A percentile compares a stretch with the other conserved stretches of the same genome.
Evolutionary conservation across 208 protist genomes (phyloP).

Genomic region (Wallacemonas sp.): DNA sequence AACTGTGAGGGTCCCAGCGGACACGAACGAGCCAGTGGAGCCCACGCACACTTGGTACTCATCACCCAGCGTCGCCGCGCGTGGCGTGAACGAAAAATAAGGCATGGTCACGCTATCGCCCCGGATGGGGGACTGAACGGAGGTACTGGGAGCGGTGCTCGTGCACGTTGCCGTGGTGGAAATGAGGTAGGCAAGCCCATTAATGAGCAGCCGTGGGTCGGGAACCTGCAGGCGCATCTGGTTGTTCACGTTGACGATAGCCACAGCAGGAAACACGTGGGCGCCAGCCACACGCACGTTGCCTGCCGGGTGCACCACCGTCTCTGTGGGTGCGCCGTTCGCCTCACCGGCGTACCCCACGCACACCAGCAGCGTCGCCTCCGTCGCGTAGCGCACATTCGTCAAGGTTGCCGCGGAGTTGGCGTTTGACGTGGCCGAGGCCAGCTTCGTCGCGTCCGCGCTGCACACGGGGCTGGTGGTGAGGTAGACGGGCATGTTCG

Average conservation of each 20-base stretch:
- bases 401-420: conserved; percentile 22
- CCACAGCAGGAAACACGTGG: conserved; percentile 22
- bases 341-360: conserved; percentile 46
- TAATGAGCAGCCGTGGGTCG: conserved; percentile 26
- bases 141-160: not conserved
- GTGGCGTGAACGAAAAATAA: conserved; percentile 22
- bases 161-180: conserved; percentile 3
- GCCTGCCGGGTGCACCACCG: conserved; percentile 22
- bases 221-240: conserved; percentile 43
- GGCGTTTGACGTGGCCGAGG: conserved; percentile 23
- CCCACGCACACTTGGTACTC: conserved; percentile 39
- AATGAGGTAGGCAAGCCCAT: conserved; percentile 20
- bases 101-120: conserved; percentile 8
- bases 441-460: conserved; percentile 17
- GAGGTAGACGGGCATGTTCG: conserved; percentile 28
- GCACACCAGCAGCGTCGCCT: conserved; percentile 34
- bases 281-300: conserved; percentile 9
- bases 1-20: conserved; percentile 29
- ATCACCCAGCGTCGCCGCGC: conserved; percentile 1
- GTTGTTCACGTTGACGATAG: conserved; percentile 24
- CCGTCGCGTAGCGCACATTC: conserved; percentile 9
- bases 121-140: conserved; percentile 14
- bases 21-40: conserved; percentile 9
- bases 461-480: conserved; percentile 14
- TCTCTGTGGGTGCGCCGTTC: conserved; percentile 16